Evolutionary conservation across 2,329 filamentous ascomycete species (phyloP).

Genomic region (Aspergillus quadricinctus): DNA sequence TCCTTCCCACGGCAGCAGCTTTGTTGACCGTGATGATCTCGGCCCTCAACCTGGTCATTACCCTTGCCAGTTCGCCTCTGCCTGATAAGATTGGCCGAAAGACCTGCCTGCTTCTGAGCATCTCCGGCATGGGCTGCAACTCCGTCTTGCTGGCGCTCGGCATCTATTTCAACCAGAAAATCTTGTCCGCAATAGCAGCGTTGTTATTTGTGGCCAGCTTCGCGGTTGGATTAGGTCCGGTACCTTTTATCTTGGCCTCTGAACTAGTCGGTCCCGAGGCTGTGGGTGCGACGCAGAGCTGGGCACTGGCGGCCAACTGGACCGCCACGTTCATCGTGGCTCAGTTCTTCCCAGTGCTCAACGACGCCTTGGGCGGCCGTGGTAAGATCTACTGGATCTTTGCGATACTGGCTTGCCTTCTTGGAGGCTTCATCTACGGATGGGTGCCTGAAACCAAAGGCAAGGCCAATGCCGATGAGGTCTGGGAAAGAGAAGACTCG

Average conservation of each 20-base stretch:
- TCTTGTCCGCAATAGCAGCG: slow-evolving; percentile 75
- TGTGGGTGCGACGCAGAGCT: slow-evolving; percentile 85
- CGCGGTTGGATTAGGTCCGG: slow-evolving; percentile 83
- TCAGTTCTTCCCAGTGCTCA: slow-evolving; percentile 89
- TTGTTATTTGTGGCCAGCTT: slow-evolving; percentile 86
- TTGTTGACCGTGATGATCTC: slow-evolving; percentile 85
- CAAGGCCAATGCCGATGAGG: slow-evolving; percentile 77
- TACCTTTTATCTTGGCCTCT: slow-evolving; percentile 89
- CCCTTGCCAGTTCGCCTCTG: slow-evolving; percentile 73
- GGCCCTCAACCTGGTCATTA: slow-evolving; percentile 78
- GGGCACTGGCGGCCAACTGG: slow-evolving; percentile 83
- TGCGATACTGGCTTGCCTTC: slow-evolving; percentile 64
- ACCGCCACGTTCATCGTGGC: slow-evolving; percentile 86
- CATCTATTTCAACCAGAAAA: slow-evolving; percentile 67
- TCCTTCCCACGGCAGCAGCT: slow-evolving; percentile 76
- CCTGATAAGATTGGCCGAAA: slow-evolving; percentile 87
- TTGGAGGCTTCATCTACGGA: slow-evolving; percentile 66
- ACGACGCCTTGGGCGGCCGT: slow-evolving; percentile 68
- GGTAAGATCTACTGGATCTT: slow-evolving; percentile 95
- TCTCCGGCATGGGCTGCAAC: slow-evolving; percentile 76
- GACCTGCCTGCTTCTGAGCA: slow-evolving; percentile 74
- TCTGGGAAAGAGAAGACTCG: slow-evolving; percentile 65
- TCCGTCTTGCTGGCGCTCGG: slow-evolving; percentile 74
- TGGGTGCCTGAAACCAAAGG: slow-evolving; percentile 85
- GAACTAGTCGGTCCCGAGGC: slow-evolving; percentile 89